A percentile compares a stretch with the other conserved stretches of the same genome.
phyloP scores from a whole-genome alignment of 148 eudicot species.

The Pharnaceum exiguum region DNA sequence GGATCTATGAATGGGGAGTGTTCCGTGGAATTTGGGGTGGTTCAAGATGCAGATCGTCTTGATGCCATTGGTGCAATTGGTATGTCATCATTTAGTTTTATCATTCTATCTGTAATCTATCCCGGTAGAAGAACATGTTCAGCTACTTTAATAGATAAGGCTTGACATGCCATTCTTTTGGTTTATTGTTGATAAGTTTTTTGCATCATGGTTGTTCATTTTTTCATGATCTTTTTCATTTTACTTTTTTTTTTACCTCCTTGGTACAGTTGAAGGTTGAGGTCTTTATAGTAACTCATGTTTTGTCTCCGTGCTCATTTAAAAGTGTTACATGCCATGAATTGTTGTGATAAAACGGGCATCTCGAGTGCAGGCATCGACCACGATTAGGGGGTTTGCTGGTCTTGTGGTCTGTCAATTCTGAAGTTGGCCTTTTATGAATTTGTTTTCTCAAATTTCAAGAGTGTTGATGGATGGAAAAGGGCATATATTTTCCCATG shows the following conservation, averaged over 20 bases:
- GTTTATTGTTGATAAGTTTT: neutral
- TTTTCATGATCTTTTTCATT: no score
- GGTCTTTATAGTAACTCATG: neutral
- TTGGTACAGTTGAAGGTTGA: no score
- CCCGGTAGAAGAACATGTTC: no score
- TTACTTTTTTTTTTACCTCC: no score
- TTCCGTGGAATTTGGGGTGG: slow-evolving; percentile 73
- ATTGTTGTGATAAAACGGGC: neutral
- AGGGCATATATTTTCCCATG: no score
- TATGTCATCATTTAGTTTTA: slow-evolving; percentile 22
- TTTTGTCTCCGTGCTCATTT: neutral
- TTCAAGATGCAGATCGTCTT: slow-evolving; percentile 99
- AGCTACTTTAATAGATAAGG: neutral
- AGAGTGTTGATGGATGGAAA: no score
- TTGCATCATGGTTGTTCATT: no score
- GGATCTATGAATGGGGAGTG: slow-evolving; percentile 32
- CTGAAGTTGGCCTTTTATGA: no score
- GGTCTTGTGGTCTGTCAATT: no score
- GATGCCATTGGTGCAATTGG: slow-evolving; percentile 99
- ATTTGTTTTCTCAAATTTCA: no score
- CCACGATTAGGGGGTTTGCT: no score
- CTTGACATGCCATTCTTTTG: neutral
- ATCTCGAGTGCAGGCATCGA: no score
- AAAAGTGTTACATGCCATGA: neutral
- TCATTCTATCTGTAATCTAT: neutral